These are phyloP conservation scores for Phytophthora nicotianae DNA, from an alignment of 352 stramenopile genomes.

Conservation along the genomic window DNA sequence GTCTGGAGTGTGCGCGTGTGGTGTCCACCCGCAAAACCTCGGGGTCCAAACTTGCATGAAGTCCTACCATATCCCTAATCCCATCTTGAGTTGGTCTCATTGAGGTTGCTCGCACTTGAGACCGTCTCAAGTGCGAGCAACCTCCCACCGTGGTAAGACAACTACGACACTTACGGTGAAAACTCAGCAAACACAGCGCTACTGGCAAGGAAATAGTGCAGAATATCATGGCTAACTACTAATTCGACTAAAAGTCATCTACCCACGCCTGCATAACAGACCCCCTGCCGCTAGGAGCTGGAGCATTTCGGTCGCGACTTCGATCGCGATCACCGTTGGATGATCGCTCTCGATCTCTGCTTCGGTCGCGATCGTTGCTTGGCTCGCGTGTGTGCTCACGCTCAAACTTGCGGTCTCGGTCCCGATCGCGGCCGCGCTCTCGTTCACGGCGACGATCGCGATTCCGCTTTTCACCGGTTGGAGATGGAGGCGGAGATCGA, in stretches of 20 bases:
- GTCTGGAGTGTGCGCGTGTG: too few relatives aligned
- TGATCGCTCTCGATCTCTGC: conserved; percentile 12
- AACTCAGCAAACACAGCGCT: too few relatives aligned
- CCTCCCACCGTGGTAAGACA: too few relatives aligned
- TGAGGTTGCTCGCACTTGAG: too few relatives aligned
- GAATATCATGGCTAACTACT: neutral
- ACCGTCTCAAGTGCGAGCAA: too few relatives aligned
- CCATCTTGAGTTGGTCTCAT: too few relatives aligned
- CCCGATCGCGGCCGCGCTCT: conserved; percentile 19
- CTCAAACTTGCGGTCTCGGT: conserved; percentile 35
- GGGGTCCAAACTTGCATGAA: too few relatives aligned
- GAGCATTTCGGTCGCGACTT: conserved; percentile 26
- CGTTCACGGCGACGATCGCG: conserved; percentile 27
- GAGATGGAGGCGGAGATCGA: conserved; percentile 13
- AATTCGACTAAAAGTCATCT: conserved; percentile 43
- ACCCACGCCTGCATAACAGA: conserved; percentile 77
- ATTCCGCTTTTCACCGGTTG: conserved; percentile 18
- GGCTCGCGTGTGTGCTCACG: conserved; percentile 30
- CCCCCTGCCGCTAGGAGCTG: conserved; percentile 40
- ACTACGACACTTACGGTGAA: too few relatives aligned
- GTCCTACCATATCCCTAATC: too few relatives aligned
- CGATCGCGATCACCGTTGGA: conserved; percentile 32
- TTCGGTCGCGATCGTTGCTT: conserved; percentile 34
- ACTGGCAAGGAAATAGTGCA: conserved; percentile 7
- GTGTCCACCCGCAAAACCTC: too few relatives aligned